Percentiles rank a stretch among this genome's conserved stretches.
Conservation (phyloP, 1,139 yeast genomes). For the Sugiyamaella pinicola region DNA sequence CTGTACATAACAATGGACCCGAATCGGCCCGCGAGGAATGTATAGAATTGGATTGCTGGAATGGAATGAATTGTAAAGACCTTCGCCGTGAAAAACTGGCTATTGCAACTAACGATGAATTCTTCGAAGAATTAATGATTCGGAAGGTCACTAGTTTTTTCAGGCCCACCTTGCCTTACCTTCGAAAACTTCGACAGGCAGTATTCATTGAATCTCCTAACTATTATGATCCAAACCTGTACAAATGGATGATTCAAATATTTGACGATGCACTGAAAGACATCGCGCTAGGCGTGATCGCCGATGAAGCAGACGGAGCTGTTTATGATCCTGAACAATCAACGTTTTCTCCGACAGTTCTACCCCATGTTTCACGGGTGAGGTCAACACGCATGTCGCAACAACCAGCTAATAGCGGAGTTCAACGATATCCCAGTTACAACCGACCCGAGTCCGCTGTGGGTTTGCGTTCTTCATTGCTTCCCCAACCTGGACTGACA, state of each 20-base stretch:
- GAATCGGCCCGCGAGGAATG: constrained; percentile 13
- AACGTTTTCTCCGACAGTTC: not conserved
- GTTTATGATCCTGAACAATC: too few species aligned
- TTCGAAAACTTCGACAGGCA: constrained; percentile 13
- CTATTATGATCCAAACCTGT: constrained; percentile 15
- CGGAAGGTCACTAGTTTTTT: constrained; percentile 15
- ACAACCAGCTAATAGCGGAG: not conserved
- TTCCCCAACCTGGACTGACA: too few species aligned
- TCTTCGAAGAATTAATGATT: constrained; percentile 18
- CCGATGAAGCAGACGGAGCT: not conserved
- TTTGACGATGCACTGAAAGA: constrained; percentile 16
- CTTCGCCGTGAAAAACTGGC: constrained; percentile 19
- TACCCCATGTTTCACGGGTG: not conserved
- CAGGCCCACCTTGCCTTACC: constrained; percentile 15
- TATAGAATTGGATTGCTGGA: constrained; percentile 21
- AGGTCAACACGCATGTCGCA: not conserved
- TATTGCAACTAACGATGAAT: constrained; percentile 20
- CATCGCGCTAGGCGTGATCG: not conserved
- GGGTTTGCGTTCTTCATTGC: too few species aligned
- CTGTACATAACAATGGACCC: constrained; percentile 21
- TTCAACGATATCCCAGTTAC: too few species aligned
- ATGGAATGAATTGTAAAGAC: constrained; percentile 17
- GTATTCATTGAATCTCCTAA: constrained; percentile 16
- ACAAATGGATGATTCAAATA: constrained; percentile 18
- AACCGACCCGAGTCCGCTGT: too few species aligned